Conservation (phyloP, 2,329 filamentous ascomycete species). For the Aspergillus pseudonomiae region DNA sequence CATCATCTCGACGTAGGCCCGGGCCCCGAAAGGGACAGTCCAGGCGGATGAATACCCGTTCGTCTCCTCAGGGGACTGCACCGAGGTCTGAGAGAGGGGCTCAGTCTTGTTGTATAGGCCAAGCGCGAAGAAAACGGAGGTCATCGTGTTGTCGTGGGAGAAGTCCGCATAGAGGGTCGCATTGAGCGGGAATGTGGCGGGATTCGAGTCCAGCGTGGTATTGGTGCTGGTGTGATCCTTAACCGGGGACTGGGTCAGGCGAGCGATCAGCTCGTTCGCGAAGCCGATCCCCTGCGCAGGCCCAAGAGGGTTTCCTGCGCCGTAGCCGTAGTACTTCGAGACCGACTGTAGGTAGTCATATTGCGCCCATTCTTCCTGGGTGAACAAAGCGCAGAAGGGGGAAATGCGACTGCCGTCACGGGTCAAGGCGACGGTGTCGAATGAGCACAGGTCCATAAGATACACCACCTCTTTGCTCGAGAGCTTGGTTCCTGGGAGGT, state of each 20-base stretch:
- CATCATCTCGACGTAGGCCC: slow-evolving; percentile 89
- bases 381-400: slow-evolving; percentile 77
- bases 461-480: slow-evolving; percentile 64
- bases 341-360: slow-evolving; percentile 83
- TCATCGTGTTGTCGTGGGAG: slow-evolving; percentile 88
- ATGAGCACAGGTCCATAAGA: slow-evolving; percentile 89
- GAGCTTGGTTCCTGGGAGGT: slow-evolving; percentile 70
- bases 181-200: slow-evolving; percentile 72
- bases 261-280: slow-evolving; percentile 82
- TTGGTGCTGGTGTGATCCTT: slow-evolving; percentile 76
- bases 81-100: slow-evolving; percentile 55
- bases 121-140: slow-evolving; percentile 72
- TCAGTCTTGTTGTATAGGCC: slow-evolving; percentile 73
- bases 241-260: slow-evolving; percentile 71
- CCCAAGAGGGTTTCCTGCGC: slow-evolving; percentile 74
- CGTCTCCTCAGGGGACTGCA: slow-evolving; percentile 54
- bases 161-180: slow-evolving; percentile 80
- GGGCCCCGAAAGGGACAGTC: slow-evolving; percentile 78
- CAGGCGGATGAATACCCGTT: slow-evolving; percentile 75
- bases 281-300: slow-evolving; percentile 86
- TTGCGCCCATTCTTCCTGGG: slow-evolving; percentile 68
- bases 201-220: slow-evolving; percentile 69
- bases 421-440: slow-evolving; percentile 70
- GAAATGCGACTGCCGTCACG: slow-evolving; percentile 59
- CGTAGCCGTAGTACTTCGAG: slow-evolving; percentile 83